Percentiles rank a stretch among this genome's conserved stretches.
These are phyloP conservation scores for Nannochloropsis granulata DNA, from an alignment of 108 stramenopile genomes.

Conservation along the genomic window DNA sequence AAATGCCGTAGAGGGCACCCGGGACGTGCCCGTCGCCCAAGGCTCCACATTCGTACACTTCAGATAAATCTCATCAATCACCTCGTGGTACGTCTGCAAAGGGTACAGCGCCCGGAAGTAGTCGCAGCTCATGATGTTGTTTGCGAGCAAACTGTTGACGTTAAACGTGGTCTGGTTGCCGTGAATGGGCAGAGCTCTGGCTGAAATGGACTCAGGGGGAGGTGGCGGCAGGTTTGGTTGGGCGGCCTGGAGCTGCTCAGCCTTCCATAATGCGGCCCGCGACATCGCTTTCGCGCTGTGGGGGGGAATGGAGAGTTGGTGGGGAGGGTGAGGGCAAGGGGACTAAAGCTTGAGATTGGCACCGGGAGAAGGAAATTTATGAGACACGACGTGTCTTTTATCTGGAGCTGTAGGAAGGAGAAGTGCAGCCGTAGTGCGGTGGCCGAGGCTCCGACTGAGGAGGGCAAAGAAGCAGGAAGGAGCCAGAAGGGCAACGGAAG, in stretches of 20 bases:
- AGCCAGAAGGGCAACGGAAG: no score
- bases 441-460: no score
- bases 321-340: no score
- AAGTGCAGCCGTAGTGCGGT: no score
- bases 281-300: neutral
- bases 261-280: neutral
- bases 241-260: neutral
- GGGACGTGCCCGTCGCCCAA: slow-evolving; percentile 55
- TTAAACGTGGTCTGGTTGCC: slow-evolving; percentile 60
- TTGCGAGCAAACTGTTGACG: slow-evolving; percentile 69
- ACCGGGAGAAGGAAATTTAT: no score
- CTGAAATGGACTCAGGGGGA: neutral
- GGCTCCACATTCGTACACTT: slow-evolving; percentile 78
- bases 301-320: no score
- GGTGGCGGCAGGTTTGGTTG: neutral
- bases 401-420: no score
- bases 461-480: no score
- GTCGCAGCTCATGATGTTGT: slow-evolving; percentile 54
- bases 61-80: slow-evolving; percentile 79
- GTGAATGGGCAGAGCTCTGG: slow-evolving; percentile 16
- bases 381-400: no score
- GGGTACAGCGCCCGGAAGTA: slow-evolving; percentile 66
- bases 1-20: slow-evolving; percentile 73
- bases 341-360: no score
- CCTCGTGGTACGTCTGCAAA: slow-evolving; percentile 52